Evolutionary conservation across 2,329 filamentous ascomycete species (phyloP).

Genomic region (Nothopassalora personata): DNA sequence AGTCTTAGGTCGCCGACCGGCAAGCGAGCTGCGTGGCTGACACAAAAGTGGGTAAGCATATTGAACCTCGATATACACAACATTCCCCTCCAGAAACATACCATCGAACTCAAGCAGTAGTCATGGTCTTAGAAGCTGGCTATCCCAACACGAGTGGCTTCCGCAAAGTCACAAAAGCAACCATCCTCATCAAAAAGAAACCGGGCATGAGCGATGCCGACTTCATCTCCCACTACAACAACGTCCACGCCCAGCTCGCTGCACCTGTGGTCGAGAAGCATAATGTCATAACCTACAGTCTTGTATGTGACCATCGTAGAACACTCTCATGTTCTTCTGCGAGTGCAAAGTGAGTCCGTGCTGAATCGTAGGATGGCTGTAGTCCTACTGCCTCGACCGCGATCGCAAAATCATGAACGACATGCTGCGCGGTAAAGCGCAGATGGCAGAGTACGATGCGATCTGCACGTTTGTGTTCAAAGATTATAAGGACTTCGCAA

Average conservation of each 20-base stretch:
- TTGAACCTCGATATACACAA: no score
- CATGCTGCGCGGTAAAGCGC: slow-evolving; percentile 42
- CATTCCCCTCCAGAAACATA: background rate
- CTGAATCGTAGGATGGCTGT: slow-evolving; percentile 2
- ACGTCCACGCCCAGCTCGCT: slow-evolving; percentile 41
- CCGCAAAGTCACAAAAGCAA: slow-evolving; percentile 44
- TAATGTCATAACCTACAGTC: slow-evolving; percentile 42
- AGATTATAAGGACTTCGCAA: slow-evolving; percentile 42
- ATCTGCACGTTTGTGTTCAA: slow-evolving; percentile 47
- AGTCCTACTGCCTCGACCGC: slow-evolving; percentile 43
- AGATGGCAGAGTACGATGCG: slow-evolving; percentile 42
- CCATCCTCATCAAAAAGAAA: slow-evolving; percentile 45
- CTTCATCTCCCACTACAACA: slow-evolving; percentile 45
- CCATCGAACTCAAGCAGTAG: no score
- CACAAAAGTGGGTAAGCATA: background rate
- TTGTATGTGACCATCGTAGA: slow-evolving; percentile 31
- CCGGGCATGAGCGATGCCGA: slow-evolving; percentile 41
- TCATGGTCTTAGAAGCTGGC: slow-evolving; percentile 40
- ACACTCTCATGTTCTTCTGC: background rate
- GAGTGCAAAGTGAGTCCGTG: background rate
- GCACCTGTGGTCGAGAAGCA: slow-evolving; percentile 41
- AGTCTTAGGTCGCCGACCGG: background rate
- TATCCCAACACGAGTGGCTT: slow-evolving; percentile 42
- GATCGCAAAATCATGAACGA: slow-evolving; percentile 43
- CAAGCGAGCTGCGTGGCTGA: background rate